These are phyloP conservation scores for Paramyrothecium roridum DNA, from an alignment of 2,329 filamentous ascomycete genomes.

Conservation along the genomic window DNA sequence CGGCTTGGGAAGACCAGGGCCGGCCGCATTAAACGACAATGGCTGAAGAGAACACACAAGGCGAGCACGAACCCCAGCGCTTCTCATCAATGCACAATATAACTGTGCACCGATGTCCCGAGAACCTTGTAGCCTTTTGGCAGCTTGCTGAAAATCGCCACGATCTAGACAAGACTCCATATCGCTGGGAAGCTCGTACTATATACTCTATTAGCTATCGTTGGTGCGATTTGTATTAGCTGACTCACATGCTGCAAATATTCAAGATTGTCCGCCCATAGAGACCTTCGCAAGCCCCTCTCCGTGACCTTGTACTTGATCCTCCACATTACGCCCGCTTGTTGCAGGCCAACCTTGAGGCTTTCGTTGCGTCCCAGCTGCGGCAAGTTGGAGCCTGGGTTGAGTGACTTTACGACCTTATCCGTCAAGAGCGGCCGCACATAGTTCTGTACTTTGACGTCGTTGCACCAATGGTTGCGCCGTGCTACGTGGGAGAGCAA, in stretches of 20 bases:
- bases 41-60: conserved; percentile 89
- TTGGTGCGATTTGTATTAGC: background rate
- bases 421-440: conserved; percentile 63
- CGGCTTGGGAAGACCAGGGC: conserved; percentile 44
- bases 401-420: conserved; percentile 64
- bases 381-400: conserved; percentile 61
- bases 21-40: conserved; percentile 62
- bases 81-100: conserved; percentile 82
- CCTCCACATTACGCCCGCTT: conserved; percentile 65
- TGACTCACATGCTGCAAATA: conserved; percentile 54
- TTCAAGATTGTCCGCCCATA: conserved; percentile 71
- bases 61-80: conserved; percentile 76
- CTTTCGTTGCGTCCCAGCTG: conserved; percentile 76
- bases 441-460: conserved; percentile 61
- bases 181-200: conserved; percentile 58
- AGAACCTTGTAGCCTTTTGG: conserved; percentile 70
- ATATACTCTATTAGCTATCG: conserved; percentile 13
- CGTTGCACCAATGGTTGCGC: conserved; percentile 89
- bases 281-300: conserved; percentile 63
- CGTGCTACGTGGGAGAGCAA: conserved; percentile 73
- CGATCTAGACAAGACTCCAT: conserved; percentile 67
- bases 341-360: conserved; percentile 74
- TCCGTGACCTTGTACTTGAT: conserved; percentile 68
- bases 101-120: conserved; percentile 87
- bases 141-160: conserved; percentile 70